Base-by-base conservation (phyloP, 1,139 yeast genomes). In the Citeromyces hawaiiensis region DNA sequence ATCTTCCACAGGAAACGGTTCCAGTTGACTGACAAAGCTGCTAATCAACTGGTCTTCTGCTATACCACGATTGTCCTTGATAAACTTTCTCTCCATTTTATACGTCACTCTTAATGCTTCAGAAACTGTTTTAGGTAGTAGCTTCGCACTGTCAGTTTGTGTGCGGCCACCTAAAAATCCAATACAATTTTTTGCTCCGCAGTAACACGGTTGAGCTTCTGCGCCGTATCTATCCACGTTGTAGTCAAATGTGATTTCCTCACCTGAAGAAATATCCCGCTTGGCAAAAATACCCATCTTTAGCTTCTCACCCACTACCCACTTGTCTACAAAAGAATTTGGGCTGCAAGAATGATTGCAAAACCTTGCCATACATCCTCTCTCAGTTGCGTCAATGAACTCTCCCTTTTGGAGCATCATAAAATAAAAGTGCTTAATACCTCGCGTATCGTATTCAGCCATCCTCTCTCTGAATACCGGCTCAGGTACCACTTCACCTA, bases 221-320 rank as follows among this genome's bases (percentile, higher is more conserved):
- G 96, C 94, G 21, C 98, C 98, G 57, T 87, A 91, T 44, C 98
- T 68, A 59, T 91, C 98, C 21, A 91, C 97, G 54, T 91, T 91
- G 58, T 91, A 91, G 59, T 91, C 96, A 61, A 91, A 88, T 0
- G 96, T 85, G 46, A 91, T 76, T 56, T 91, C 98, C 57, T 91
- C 97, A 38, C 96, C 96, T 42, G 60, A 59, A n/a, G 49, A 43
- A 41, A 91, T 85, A 29, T 65, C 60, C 47, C 94, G 66, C 50
- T 83, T 82, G 40, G 96, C 85, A 57, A 91, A 91, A 18, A 91
- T 83, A 32, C 98, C 98, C 97, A 91, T 91, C 49, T 87, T 70
- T 44, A 86, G 67, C 55, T 83, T 82, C 47, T 83, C 85, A 16
- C 88, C 91, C 13, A 91, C 97, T 15, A 87, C 93, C 98, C 98